Evolutionary conservation across 2,329 filamentous ascomycete species (phyloP).

Genomic region (Pseudogymnoascus sp.): DNA sequence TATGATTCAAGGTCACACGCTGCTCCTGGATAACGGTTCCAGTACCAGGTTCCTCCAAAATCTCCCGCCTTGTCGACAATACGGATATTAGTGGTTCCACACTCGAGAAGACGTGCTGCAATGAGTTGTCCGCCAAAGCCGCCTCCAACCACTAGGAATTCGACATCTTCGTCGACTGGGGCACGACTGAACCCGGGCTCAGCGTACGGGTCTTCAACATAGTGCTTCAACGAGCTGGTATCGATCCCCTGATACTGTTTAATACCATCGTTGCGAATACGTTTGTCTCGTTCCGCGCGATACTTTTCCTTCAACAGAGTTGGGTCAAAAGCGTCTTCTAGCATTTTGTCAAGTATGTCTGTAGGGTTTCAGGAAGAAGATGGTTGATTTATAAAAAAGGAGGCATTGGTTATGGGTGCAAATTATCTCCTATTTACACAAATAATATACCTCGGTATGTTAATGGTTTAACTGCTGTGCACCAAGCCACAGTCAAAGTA

Average conservation of each 20-base stretch:
- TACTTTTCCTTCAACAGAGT: constrained; percentile 1
- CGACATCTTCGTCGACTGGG: background rate
- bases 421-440: background rate
- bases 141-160: background rate
- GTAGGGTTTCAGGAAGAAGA: background rate
- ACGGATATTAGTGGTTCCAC: constrained; percentile 27
- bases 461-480: background rate
- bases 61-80: constrained; percentile 38
- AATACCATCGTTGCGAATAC: constrained; percentile 10
- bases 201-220: constrained; percentile 11
- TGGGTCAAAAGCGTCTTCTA: background rate
- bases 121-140: constrained; percentile 6
- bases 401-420: background rate
- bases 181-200: constrained; percentile 1
- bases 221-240: constrained; percentile 9
- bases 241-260: constrained; percentile 11
- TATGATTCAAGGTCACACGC: constrained; percentile 52
- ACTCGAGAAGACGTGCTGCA: constrained; percentile 12
- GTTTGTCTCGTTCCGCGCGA: constrained; percentile 11
- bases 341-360: background rate
- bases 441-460: background rate
- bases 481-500: background rate
- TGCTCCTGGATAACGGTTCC: constrained; percentile 39
- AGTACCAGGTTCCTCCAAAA: constrained; percentile 42
- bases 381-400: background rate